Conservation (phyloP, 2,329 filamentous ascomycete species). For the Colletotrichum orbiculare region DNA sequence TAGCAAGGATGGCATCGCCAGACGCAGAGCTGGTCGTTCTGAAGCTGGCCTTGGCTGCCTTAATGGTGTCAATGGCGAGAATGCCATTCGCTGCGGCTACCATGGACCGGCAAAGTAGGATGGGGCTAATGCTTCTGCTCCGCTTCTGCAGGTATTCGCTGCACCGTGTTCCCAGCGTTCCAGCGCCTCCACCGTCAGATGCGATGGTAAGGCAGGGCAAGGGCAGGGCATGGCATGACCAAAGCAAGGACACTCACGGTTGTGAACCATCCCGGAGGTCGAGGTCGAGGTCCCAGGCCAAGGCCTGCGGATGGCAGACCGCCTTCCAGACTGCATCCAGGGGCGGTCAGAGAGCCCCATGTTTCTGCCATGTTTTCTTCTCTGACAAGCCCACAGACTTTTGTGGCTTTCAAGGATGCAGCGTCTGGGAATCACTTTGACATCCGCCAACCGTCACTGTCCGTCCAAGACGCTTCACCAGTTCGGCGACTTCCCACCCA, state of each 20-base stretch:
- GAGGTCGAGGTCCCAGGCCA: neutral
- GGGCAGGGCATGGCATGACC: neutral
- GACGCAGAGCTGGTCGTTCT: slow-evolving; percentile 21
- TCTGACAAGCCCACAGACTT: slow-evolving; percentile 10
- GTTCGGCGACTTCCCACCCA: neutral
- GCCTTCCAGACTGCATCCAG: slow-evolving; percentile 18
- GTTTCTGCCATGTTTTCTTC: slow-evolving; percentile 26
- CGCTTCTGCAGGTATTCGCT: slow-evolving; percentile 34
- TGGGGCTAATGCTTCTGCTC: slow-evolving; percentile 21
- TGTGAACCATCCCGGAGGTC: neutral
- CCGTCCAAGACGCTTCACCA: neutral
- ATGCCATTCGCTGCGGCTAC: slow-evolving; percentile 22
- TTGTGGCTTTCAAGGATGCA: slow-evolving; percentile 2
- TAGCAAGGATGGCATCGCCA: slow-evolving; percentile 33
- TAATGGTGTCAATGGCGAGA: slow-evolving; percentile 25
- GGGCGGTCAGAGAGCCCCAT: slow-evolving; percentile 1
- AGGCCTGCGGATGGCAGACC: slow-evolving; percentile 7
- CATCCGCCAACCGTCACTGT: neutral
- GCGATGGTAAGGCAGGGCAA: slow-evolving; percentile 14
- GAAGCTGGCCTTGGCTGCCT: slow-evolving; percentile 27
- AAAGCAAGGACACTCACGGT: neutral
- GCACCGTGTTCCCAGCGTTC: slow-evolving; percentile 32
- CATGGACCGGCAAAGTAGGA: slow-evolving; percentile 12
- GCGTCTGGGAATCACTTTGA: neutral
- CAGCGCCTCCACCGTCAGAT: slow-evolving; percentile 23